Conservation (phyloP, 805 yeast genomes). For the Kodamaea kaohsiungensis region DNA sequence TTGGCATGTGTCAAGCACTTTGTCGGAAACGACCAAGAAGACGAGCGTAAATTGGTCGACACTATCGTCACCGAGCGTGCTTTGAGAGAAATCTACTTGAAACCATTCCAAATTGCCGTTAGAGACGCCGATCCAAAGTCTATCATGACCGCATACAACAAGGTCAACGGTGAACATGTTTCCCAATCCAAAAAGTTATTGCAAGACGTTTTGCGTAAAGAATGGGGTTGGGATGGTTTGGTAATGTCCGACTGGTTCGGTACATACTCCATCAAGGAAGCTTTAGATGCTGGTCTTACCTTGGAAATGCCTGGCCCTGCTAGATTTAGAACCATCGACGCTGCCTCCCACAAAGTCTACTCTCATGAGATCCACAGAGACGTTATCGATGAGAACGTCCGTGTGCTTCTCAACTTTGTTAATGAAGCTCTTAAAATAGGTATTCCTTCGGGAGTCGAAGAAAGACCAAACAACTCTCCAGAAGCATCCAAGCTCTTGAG, state of each 20-base stretch:
- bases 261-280: slow-evolving; percentile 46
- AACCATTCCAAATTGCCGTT: slow-evolving; percentile 64
- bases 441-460: slow-evolving; percentile 38
- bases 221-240: slow-evolving; percentile 60
- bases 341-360: slow-evolving; percentile 44
- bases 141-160: slow-evolving; percentile 65
- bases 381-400: slow-evolving; percentile 49
- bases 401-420: slow-evolving; percentile 48
- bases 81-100: slow-evolving; percentile 61
- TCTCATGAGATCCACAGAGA: slow-evolving; percentile 41
- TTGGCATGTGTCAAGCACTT: slow-evolving; percentile 62
- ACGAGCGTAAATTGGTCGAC: slow-evolving; percentile 50
- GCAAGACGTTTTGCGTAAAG: slow-evolving; percentile 49
- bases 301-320: slow-evolving; percentile 72
- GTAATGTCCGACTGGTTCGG: slow-evolving; percentile 70
- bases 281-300: slow-evolving; percentile 57
- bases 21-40: slow-evolving; percentile 64
- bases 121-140: slow-evolving; percentile 52
- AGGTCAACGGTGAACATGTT: slow-evolving; percentile 60
- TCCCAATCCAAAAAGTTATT: slow-evolving; percentile 47
- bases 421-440: slow-evolving; percentile 44
- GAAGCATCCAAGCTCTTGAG: slow-evolving; percentile 13
- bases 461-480: slow-evolving; percentile 44
- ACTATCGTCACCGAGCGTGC: slow-evolving; percentile 58
- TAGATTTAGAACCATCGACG: slow-evolving; percentile 42